Percentiles rank a stretch among this genome's conserved stretches.
phyloP scores from a whole-genome alignment of 2,329 filamentous ascomycete species.

The Thermothelomyces thermophilus region DNA sequence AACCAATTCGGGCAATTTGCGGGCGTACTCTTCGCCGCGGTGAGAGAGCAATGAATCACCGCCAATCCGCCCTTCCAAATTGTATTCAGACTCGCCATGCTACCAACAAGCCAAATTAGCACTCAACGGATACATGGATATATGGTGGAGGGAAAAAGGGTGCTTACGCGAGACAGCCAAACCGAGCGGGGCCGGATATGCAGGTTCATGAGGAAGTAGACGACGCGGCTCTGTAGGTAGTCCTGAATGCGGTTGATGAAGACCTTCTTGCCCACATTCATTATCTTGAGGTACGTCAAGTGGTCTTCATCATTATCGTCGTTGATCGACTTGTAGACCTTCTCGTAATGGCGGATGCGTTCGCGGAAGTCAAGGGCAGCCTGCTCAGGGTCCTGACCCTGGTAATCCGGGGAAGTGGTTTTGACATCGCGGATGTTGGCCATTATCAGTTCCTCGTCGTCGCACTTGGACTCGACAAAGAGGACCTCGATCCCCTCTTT shows the following conservation, averaged over 20 bases:
- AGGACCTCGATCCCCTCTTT: slow-evolving; percentile 78
- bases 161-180: slow-evolving; percentile 82
- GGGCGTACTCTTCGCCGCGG: slow-evolving; percentile 81
- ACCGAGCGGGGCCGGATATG: slow-evolving; percentile 96
- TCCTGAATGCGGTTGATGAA: slow-evolving; percentile 98
- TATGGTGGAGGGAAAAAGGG: too few relatives aligned
- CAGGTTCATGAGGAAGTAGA: slow-evolving; percentile 98
- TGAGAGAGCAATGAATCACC: slow-evolving; percentile 83
- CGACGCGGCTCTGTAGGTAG: slow-evolving; percentile 90
- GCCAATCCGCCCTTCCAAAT: slow-evolving; percentile 83
- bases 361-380: slow-evolving; percentile 89
- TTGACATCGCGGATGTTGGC: slow-evolving; percentile 97
- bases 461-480: slow-evolving; percentile 95
- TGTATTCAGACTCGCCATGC: slow-evolving; percentile 94
- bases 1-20: slow-evolving; percentile 76
- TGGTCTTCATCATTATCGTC: slow-evolving; percentile 71
- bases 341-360: slow-evolving; percentile 94
- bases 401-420: slow-evolving; percentile 90
- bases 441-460: slow-evolving; percentile 95
- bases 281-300: slow-evolving; percentile 93
- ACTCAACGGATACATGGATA: too few relatives aligned
- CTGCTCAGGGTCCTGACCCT: slow-evolving; percentile 85
- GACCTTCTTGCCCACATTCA: slow-evolving; percentile 91
- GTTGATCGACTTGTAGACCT: slow-evolving; percentile 90
- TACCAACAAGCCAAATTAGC: slow-evolving; percentile 30